Conservation (phyloP, 1,139 yeast species). For the Hansenula lynferdii region DNA sequence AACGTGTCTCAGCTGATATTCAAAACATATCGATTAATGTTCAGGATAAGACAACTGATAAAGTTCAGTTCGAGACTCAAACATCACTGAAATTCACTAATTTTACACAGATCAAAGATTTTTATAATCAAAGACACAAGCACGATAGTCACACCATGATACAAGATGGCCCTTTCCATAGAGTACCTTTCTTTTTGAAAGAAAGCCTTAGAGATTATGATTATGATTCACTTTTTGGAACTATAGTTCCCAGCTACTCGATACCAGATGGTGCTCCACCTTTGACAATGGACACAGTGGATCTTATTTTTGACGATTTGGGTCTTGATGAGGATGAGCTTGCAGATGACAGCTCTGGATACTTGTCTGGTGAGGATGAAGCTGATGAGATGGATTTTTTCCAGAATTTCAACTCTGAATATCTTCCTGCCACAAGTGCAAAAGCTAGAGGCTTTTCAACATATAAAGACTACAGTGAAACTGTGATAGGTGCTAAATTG, state of each 20-base stretch:
- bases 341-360: neutral
- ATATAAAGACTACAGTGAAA: slow-evolving; percentile 5
- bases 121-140: slow-evolving; percentile 36
- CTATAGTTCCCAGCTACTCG: slow-evolving; percentile 58
- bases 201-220: slow-evolving; percentile 38
- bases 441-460: neutral
- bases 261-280: slow-evolving; percentile 67
- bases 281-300: slow-evolving; percentile 38
- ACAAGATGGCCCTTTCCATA: slow-evolving; percentile 81
- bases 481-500: slow-evolving; percentile 16
- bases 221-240: slow-evolving; percentile 45
- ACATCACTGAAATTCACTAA: slow-evolving; percentile 59
- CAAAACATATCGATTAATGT: slow-evolving; percentile 39
- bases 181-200: slow-evolving; percentile 67
- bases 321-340: slow-evolving; percentile 5
- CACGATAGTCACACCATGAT: slow-evolving; percentile 64
- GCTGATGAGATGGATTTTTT: slow-evolving; percentile 7
- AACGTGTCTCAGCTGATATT: slow-evolving; percentile 44
- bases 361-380: neutral
- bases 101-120: slow-evolving; percentile 52
- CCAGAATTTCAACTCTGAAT: slow-evolving; percentile 14
- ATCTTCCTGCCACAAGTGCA: neutral
- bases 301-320: slow-evolving; percentile 32
- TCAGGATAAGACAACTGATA: slow-evolving; percentile 17
- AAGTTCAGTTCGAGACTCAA: slow-evolving; percentile 29